Base-by-base conservation (phyloP, 2,329 filamentous ascomycete species). In the Coniochaeta ligniaria region DNA sequence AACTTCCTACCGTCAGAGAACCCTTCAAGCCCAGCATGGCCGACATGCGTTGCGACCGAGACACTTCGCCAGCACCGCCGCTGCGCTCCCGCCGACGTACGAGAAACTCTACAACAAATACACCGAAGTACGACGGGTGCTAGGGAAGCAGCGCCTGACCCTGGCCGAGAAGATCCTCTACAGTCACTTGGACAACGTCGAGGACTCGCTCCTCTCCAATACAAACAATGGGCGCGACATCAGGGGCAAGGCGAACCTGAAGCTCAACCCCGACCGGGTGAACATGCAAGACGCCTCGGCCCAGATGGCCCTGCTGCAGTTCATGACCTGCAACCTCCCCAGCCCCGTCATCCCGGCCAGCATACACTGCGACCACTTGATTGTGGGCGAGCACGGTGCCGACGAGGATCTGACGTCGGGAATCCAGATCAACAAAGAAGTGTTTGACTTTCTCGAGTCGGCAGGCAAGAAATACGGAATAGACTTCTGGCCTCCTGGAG, bases 251-350 rank as follows among this genome's bases (percentile, higher is more conserved):
- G 93, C 92, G 58, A 98, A 96, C 73, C 83, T 99, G 76, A 96
- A 96, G 80, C 89, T 99, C 75, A 96, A 96, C 76, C 95, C 95
- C 24, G 95, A 99, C 75, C 86, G 95, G 59, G 95, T 98, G 67
- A 96, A 96, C 65, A 99, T 99, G 95, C 95, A 99, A 77, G 95
- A 99, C 80, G 95, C 95, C 16, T 96, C 92, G 33, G 95, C 95
- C 6, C 95, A 99, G 79, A 99, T 99, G 95, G 95, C 95, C 1
- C 80, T 99, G 65, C 80, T 99, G 68, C 95, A 99, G 77, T 99
- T 99, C 82, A 99, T 99, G 94, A 91, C 91, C 31, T 99, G 95
- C 75, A 91, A 92, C 60, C 83, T 99, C 59, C 90, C 89, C 31
- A 86, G 86, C 62, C 96, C 95, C 2, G 93, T 93, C 11, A 94